phyloP scores from a whole-genome alignment of 2,329 filamentous ascomycete genomes.

The Diaporthe helianthi region DNA sequence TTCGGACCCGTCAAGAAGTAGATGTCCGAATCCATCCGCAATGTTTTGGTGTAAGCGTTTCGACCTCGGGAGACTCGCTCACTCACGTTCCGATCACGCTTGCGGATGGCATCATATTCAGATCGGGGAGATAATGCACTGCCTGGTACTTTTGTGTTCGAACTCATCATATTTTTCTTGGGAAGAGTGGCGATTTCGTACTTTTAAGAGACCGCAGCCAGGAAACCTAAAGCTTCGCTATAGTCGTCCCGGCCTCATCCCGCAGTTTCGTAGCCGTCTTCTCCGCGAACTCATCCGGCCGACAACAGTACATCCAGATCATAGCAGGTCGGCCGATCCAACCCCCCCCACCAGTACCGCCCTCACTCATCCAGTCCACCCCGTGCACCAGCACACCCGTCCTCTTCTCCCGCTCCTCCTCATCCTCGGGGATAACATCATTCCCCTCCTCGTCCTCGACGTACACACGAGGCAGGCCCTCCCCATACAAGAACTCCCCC shows the following conservation, averaged over 20 bases:
- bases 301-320: constrained; percentile 14
- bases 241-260: background rate
- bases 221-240: background rate
- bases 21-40: constrained; percentile 13
- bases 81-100: background rate
- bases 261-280: background rate
- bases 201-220: background rate
- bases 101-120: background rate
- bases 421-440: background rate
- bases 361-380: background rate
- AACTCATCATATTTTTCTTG: too few relatives aligned
- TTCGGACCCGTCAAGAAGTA: background rate
- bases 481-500: background rate
- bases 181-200: background rate
- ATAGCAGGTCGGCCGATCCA: background rate
- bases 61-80: background rate
- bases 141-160: background rate
- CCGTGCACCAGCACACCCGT: background rate
- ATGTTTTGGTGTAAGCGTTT: background rate
- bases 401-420: background rate
- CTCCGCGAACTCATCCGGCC: background rate
- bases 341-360: background rate
- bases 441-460: background rate
- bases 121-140: background rate
- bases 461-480: background rate